These are phyloP conservation scores for Leccinum colubrinum DNA, from an alignment of 1,284 basidiomycete genomes.

Conservation along the genomic window DNA sequence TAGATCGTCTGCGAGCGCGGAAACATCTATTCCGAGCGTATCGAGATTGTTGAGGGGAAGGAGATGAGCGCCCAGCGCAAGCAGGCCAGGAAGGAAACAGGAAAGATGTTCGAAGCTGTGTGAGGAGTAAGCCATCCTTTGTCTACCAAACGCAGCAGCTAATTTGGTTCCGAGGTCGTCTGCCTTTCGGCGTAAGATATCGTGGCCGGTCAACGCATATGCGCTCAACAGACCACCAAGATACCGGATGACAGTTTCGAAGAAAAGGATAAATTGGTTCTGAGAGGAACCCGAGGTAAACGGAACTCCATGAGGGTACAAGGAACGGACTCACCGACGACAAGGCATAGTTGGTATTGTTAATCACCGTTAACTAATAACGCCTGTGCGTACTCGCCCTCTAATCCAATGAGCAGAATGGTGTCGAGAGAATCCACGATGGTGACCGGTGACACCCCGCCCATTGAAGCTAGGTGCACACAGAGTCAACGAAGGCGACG, in stretches of 20 bases:
- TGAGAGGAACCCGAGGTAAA: conserved; percentile 10
- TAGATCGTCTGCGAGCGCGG: too few species aligned
- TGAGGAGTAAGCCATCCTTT: too few species aligned
- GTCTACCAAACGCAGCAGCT: conserved; percentile 7
- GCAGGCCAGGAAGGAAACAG: conserved; percentile 58
- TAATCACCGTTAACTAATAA: conserved; percentile 53
- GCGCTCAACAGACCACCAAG: conserved; percentile 82
- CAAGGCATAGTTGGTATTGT: conserved; percentile 59
- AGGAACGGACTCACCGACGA: conserved; percentile 27
- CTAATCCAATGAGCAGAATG: conserved; percentile 81
- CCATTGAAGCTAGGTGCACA: conserved; percentile 59
- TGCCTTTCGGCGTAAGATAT: conserved; percentile 45
- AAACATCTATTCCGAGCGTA: conserved; percentile 40
- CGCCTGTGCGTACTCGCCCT: conserved; percentile 74
- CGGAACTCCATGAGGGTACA: too few species aligned
- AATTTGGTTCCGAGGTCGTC: too few species aligned
- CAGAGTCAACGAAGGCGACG: conserved; percentile 5
- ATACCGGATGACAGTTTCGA: conserved; percentile 84
- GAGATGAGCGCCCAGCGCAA: conserved; percentile 67
- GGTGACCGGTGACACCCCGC: conserved; percentile 71
- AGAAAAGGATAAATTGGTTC: conserved; percentile 53
- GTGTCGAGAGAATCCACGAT: conserved; percentile 85
- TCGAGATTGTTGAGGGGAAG: conserved; percentile 53
- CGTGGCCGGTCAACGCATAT: conserved; percentile 65
- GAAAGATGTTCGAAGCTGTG: conserved; percentile 72